Evolutionary conservation across 2,329 filamentous ascomycete genomes (phyloP).

Genomic region (Curvularia sp.): DNA sequence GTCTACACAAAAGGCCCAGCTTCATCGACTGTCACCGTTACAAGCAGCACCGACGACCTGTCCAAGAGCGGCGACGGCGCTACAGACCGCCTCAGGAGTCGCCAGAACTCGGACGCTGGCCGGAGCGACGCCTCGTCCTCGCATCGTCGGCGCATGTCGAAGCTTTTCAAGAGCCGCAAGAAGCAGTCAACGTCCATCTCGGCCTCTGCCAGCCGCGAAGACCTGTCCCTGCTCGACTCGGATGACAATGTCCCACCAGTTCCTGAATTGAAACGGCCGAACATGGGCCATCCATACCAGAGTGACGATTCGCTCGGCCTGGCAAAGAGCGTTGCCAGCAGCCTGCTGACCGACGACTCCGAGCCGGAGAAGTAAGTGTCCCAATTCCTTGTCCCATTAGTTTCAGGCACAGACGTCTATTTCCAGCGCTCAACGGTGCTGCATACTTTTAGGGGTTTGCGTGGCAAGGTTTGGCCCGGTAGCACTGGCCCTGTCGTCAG

Average conservation of each 20-base stretch:
- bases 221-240: constrained; percentile 31
- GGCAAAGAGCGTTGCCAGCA: constrained; percentile 56
- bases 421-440: neutral
- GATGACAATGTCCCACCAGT: constrained; percentile 34
- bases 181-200: constrained; percentile 27
- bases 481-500: constrained; percentile 25
- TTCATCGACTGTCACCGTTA: constrained; percentile 42
- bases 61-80: constrained; percentile 48
- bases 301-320: constrained; percentile 54
- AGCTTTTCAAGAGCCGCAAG: constrained; percentile 59
- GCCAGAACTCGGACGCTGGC: constrained; percentile 50
- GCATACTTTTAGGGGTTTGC: constrained; percentile 6
- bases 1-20: constrained; percentile 36
- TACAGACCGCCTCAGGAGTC: constrained; percentile 50
- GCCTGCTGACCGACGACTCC: constrained; percentile 59
- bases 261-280: constrained; percentile 26
- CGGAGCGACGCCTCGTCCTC: constrained; percentile 51
- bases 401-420: constrained; percentile 11
- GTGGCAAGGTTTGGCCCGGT: constrained; percentile 10
- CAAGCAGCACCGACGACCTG: constrained; percentile 44
- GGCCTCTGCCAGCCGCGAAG: constrained; percentile 36
- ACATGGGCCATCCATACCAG: constrained; percentile 26
- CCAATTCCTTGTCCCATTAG: constrained; percentile 17
- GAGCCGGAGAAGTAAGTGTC: constrained; percentile 58
- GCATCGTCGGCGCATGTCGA: constrained; percentile 58